Evolutionary conservation across 129 eudicot species (phyloP), one percentile per base, ranked within the genome.

Genomic region (Flaveria trinervia): DNA sequence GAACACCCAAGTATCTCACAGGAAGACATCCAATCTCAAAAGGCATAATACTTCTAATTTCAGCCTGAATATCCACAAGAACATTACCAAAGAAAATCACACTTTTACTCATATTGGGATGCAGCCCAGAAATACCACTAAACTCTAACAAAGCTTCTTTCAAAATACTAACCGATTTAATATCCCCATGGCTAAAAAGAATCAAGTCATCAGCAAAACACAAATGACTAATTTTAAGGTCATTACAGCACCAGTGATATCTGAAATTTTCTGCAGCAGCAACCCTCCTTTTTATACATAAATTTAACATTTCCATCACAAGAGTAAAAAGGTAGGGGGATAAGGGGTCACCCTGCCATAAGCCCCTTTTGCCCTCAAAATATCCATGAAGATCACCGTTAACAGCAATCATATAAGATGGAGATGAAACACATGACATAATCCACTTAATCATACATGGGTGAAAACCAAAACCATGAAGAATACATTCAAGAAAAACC

Each of bases 51-150:
- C 1, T 7, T 22, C 30, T 8, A 9, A 22, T 18, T 7, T 13
- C 4, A 0, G 8, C 15, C 17, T 20, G 1, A 16, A 2, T 0
- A 0, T 10, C 23, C 7, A 0, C 0, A 0, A 11, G 60, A 1
- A 57, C 65, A 57, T 57, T 20, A 2, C 30, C 65, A 57, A 18
- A 57, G 4, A 57, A 57, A 3, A 9, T 4, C 1, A 10, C 1
- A 57, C 65, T 57, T 2, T 57, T 57, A 1, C 1, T 22, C 14
- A 57, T 1, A 18, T 22, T 57, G 0, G 65, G 65, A 3, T 4
- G 4, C 5, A 57, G 7, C 3, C 65, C 33, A 18, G 28, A 57
- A 0, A 57, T 3, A 0, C 30, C 9, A 8, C 65, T 57, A 7
- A 57, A 57, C 6, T 57, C 65, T 4, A 7, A 0, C 0, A 57